Evolutionary conservation across 73 alveolate species (phyloP), one percentile per base, ranked within the genome.

Genomic region (Uronychia setigera): DNA sequence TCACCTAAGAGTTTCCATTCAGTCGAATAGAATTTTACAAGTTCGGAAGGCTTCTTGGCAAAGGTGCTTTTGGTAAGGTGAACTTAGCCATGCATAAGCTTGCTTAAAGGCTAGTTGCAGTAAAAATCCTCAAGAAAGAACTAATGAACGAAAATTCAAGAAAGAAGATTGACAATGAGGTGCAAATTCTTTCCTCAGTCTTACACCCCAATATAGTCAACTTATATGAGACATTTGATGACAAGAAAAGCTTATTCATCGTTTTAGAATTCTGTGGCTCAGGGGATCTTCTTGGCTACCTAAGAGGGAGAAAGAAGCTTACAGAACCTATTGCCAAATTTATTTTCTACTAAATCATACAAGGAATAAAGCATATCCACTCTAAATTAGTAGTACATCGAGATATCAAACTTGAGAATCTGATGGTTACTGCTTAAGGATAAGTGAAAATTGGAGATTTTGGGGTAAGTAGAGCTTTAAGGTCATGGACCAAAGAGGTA

Each of bases 371-470:
- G 28, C 88, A 94, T 60, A 88, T 96, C 76, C 98, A 96, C 80
- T 77, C 92, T 28, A 82, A 92, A 76, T 84, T 88, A 30, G 93
- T 96, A 26, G 96, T 97, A 74, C 99, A 97, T 80, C 87, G 99
- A 91, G 99, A 97, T 89, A 88, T 97, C 29, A 97, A 97, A 87
- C 95, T 97, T 77, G 99, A 97, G 83, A 97, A 97, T 87, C 92
- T 97, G 31, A 86, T 97, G 82, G 89, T 97, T 27, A 84, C 58
- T 58, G 27, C 57, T 30, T 46, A 33, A 30, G 91, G 91, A 0
- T 60, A 58, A 26, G 67, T 85, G 14, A 85, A 85, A 34, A 85
- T 85, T 29, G 91, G 85, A 29, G 91, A 85, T 32, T 85, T 85
- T 58, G 91, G 91, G 58, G 86, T 85, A 9, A 82, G 91, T 5